A percentile compares a stretch with the other conserved stretches of the same genome.
Conservation (phyloP, 2,329 filamentous ascomycete genomes). For the Cladosporium halotolerans region DNA sequence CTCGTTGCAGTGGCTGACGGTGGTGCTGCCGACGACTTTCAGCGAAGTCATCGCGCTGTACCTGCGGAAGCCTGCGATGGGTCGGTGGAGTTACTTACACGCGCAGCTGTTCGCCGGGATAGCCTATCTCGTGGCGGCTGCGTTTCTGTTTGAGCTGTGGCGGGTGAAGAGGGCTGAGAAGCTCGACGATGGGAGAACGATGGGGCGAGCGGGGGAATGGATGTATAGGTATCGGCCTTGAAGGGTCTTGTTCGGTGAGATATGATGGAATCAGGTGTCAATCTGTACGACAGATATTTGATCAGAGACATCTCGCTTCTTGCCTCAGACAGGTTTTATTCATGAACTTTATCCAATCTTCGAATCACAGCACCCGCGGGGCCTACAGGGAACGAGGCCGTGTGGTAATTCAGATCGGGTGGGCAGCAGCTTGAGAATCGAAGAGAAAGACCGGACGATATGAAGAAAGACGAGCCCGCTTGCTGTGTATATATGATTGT, state of each 20-base stretch:
- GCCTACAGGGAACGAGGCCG: too few relatives aligned
- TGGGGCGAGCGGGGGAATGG: background rate
- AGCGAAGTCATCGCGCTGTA: conserved; percentile 9
- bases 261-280: background rate
- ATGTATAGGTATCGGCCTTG: conserved; percentile 12
- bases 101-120: conserved; percentile 35
- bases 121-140: conserved; percentile 31
- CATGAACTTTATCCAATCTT: too few relatives aligned
- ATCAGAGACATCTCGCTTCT: too few relatives aligned
- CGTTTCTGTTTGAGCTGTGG: conserved; percentile 29
- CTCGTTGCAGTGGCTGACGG: conserved; percentile 33
- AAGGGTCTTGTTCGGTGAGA: background rate
- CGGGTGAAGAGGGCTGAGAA: conserved; percentile 12
- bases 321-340: too few relatives aligned
- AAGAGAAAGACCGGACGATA: too few relatives aligned
- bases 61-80: conserved; percentile 2
- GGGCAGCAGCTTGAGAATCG: too few relatives aligned
- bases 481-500: too few relatives aligned
- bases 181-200: background rate
- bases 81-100: conserved; percentile 29
- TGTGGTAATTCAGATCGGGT: too few relatives aligned
- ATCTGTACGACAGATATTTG: background rate
- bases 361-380: too few relatives aligned
- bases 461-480: too few relatives aligned
- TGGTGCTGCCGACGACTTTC: conserved; percentile 14